phyloP scores from a whole-genome alignment of 192 early-diverging fungal species.

The Glomus cerebriforme region DNA sequence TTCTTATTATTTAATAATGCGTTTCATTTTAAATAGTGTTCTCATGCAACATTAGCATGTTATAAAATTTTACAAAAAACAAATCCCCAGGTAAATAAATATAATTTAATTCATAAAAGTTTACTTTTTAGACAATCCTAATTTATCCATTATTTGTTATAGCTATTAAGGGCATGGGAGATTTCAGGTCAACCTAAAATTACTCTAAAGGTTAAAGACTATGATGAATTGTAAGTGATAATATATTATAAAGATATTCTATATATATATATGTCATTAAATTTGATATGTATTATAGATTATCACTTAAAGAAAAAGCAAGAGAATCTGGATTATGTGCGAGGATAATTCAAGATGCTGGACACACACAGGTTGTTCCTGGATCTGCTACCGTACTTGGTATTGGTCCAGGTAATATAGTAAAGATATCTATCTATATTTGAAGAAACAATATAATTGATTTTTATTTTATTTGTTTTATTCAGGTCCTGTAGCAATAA shows the following conservation, averaged over 20 bases:
- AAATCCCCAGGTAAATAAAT: constrained; percentile 45
- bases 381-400: constrained; percentile 91
- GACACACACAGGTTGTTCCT: constrained; percentile 88
- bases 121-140: not conserved
- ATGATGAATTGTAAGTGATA: constrained; percentile 69
- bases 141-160: not conserved
- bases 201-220: constrained; percentile 72
- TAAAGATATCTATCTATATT: too few relatives aligned
- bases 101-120: constrained; percentile 23
- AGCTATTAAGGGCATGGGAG: constrained; percentile 72
- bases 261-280: not conserved
- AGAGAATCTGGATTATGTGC: constrained; percentile 61
- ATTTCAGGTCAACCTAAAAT: constrained; percentile 82
- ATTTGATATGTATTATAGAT: constrained; percentile 43
- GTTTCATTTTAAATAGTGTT: constrained; percentile 56
- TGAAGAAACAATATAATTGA: not conserved
- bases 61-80: constrained; percentile 61
- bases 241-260: not conserved
- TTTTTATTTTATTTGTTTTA: not conserved
- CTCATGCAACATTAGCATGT: constrained; percentile 87
- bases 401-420: constrained; percentile 80
- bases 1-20: not conserved
- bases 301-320: constrained; percentile 66
- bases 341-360: constrained; percentile 86
- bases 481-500: constrained; percentile 41